These are phyloP conservation scores for Barnettozyma wickerhamii DNA, from an alignment of 805 yeast genomes.

Conservation along the genomic window DNA sequence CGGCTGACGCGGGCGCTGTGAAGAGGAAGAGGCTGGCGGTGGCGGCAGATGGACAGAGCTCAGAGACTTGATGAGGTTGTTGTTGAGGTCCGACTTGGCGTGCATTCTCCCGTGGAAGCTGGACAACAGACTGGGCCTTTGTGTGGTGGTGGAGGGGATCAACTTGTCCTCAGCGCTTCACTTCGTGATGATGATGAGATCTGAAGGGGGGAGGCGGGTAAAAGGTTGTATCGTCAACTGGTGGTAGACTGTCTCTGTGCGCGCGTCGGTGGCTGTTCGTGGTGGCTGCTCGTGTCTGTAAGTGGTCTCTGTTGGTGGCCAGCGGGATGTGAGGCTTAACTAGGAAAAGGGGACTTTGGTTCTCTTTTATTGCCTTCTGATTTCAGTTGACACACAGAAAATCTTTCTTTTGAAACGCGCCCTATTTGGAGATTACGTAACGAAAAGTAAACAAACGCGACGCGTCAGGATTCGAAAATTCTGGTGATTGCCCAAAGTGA, in stretches of 20 bases:
- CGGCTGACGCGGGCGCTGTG: conserved; percentile 6
- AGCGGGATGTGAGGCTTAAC: too few relatives aligned
- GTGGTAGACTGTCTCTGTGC: background rate
- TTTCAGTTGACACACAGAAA: background rate
- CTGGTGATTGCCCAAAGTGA: background rate
- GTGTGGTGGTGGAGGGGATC: too few relatives aligned
- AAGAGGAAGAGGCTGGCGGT: conserved; percentile 29
- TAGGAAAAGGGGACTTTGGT: background rate
- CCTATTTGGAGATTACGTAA: conserved; percentile 2
- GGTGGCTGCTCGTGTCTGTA: background rate
- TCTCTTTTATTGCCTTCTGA: background rate
- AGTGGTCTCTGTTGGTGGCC: background rate
- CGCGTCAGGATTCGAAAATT: conserved; percentile 4
- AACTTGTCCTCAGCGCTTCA: too few relatives aligned
- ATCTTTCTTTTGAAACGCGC: background rate
- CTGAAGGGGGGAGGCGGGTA: background rate
- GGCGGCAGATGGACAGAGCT: conserved; percentile 39
- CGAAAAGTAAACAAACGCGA: conserved; percentile 18
- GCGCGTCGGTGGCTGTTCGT: background rate
- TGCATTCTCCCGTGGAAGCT: conserved; percentile 1
- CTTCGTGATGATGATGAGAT: too few relatives aligned
- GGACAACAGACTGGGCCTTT: too few relatives aligned
- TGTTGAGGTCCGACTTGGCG: conserved; percentile 25
- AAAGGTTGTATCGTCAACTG: background rate
- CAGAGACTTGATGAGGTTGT: conserved; percentile 32